Evolutionary conservation across 768 basidiomycete genomes (phyloP), one percentile per base, ranked within the genome.

Genomic region (Hortiboletus flavorubellus): DNA sequence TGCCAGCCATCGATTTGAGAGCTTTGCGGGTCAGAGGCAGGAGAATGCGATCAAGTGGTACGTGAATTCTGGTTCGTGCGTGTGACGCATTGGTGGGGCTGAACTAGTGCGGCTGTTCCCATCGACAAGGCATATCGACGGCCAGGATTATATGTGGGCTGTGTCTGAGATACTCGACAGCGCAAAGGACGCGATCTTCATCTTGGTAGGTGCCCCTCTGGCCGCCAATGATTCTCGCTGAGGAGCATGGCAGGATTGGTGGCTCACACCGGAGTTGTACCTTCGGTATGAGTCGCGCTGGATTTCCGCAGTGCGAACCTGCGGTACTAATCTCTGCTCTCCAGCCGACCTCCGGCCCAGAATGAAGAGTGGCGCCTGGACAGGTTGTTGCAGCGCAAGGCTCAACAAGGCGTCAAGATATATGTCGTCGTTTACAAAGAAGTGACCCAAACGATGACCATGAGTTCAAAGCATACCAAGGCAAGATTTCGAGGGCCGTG

Each of bases 71-170:
- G 11, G 8, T 10, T 26, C 5, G 42, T 15, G 21, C 10, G n/a
- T 37, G 12, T 43, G 26, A 21, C n/a, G 48, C 34, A 21, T 11
- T 26, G 29, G 39, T 26, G 14, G 21, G 30, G 14, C 55, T 58
- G 29, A 60, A 5, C 3, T 21, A n/a, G 18, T 21, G 38, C 6
- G 37, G 15, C 16, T 14, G 11, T 43, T 34, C 26, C 30, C 34
- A 16, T 21, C 30, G 44, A 31, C 38, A 37, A 84, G 87, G 86
- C 93, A 94, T 67, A 80, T 96, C 45, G 95, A 96, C 63, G 96
- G 96, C 0, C 92, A 97, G 54, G 95, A 98, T 73, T 98, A 96
- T 70, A 90, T 98, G 81, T 98, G 89, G 82, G 95, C 96, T 0
- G 68, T 97, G 35, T 92, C 91, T 2, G 93, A 96, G 72, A 78